Conservation (phyloP, 495 filamentous ascomycete genomes). For the Penicillium lividum region DNA sequence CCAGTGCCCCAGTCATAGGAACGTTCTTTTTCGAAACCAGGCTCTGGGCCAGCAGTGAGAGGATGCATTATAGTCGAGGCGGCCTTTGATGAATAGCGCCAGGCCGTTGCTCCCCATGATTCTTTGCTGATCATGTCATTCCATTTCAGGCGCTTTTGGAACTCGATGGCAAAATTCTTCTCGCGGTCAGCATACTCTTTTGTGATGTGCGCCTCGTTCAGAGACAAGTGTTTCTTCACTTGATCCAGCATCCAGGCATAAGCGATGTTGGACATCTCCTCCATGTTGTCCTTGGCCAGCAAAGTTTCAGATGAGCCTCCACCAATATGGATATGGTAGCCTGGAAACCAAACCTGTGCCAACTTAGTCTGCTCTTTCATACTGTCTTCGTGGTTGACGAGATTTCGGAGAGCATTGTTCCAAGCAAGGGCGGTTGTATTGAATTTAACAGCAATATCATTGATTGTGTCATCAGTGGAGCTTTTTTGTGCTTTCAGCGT, state of each 20-base stretch:
- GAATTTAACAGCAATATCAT: too few species aligned
- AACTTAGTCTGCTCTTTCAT: slow-evolving; percentile 7
- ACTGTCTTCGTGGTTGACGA: slow-evolving; percentile 12
- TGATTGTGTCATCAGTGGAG: too few species aligned
- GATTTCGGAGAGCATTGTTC: slow-evolving; percentile 10
- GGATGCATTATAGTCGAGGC: slow-evolving; percentile 8
- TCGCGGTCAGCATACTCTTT: slow-evolving; percentile 17
- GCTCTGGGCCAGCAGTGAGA: neutral
- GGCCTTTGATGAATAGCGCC: neutral
- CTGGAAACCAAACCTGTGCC: slow-evolving; percentile 16
- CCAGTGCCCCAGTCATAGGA: slow-evolving; percentile 21
- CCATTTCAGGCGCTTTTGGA: neutral
- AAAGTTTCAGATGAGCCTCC: slow-evolving; percentile 8
- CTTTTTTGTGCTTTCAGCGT: neutral
- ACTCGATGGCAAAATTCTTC: slow-evolving; percentile 1
- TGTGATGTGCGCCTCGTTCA: slow-evolving; percentile 15
- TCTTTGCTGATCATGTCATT: neutral
- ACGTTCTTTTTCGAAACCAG: neutral
- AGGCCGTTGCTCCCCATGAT: slow-evolving; percentile 10
- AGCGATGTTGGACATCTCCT: slow-evolving; percentile 16
- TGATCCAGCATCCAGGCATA: slow-evolving; percentile 16
- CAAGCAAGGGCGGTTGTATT: neutral
- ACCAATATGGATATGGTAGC: slow-evolving; percentile 13
- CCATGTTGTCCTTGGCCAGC: slow-evolving; percentile 13
- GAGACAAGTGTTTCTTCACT: slow-evolving; percentile 8